Base-by-base conservation (phyloP, 2,329 filamentous ascomycete genomes). In the Trichophyton mentagrophytes region DNA sequence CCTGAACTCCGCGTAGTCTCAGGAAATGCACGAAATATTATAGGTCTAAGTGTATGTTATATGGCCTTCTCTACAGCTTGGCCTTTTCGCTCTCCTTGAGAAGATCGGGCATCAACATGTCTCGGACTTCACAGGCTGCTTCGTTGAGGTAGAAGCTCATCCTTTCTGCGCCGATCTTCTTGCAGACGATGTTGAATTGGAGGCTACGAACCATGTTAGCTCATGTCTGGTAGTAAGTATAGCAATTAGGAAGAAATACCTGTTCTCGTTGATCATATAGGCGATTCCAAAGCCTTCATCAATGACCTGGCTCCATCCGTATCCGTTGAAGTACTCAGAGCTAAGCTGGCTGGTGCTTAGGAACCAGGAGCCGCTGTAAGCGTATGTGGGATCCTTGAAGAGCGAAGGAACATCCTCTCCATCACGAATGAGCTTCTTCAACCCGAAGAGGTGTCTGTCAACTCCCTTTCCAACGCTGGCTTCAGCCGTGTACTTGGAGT, bases 211-310 rank as follows among this genome's bases (percentile, higher is more conserved):
- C 17, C 6, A 40, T 13, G 56, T 46, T 42, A 46, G 40, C 38
- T 59, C 6, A 3, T 9, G 20, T 3, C 17, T 5, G n/a, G 8
- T 55, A 53, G 7, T 38, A 13, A 42, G 7, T 22, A 30, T 27
- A 4, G 22, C 17, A 7, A 42, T 15, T 6, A 3, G 30, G 11
- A 11, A 46, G 49, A 36, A 38, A 40, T 72, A 89, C 87, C 85
- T 91, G 76, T 96, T 95, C 81, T 97, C 92, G 73, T 99, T 99
- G 74, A 99, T 97, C 93, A 99, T 99, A 74, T 99, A 99, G 44
- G 93, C 93, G 71, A 99, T 95, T 66, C 93, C 93, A 76, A 93
- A 99, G 33, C 93, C 93, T 63, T 87, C 89, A 70, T 97, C 91
- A 60, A 97, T 88, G 59, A 99, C 93, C 79, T 99, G 92, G 71